Evolutionary conservation across 2,329 filamentous ascomycete genomes (phyloP).

Genomic region (Diaporthe citri): DNA sequence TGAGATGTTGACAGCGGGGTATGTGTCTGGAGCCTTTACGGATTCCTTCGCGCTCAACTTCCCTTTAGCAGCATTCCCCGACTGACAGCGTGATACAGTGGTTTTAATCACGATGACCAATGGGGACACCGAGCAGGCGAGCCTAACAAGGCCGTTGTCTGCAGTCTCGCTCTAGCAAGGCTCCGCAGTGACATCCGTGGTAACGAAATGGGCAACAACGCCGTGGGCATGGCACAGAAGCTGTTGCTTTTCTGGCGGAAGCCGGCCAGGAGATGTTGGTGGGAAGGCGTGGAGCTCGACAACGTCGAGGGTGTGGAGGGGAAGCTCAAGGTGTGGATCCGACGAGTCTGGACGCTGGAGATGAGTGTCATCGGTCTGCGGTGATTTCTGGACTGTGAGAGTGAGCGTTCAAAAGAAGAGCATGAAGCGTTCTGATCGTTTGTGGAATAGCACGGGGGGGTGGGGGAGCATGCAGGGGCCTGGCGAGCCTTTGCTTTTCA

Average conservation of each 20-base stretch:
- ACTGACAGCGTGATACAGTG: slow-evolving; percentile 65
- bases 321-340: slow-evolving; percentile 97
- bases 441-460: not conserved
- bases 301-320: slow-evolving; percentile 91
- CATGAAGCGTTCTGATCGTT: slow-evolving; percentile 16
- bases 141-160: slow-evolving; percentile 98
- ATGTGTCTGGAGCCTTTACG: slow-evolving; percentile 53
- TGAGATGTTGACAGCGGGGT: slow-evolving; percentile 99
- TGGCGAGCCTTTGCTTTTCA: slow-evolving; percentile 28
- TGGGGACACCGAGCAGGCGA: slow-evolving; percentile 99
- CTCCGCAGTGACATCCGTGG: slow-evolving; percentile 93
- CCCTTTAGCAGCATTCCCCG: not conserved
- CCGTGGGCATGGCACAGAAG: slow-evolving; percentile 98
- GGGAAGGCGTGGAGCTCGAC: slow-evolving; percentile 95
- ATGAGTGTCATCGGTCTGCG: slow-evolving; percentile 95
- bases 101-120: slow-evolving; percentile 93
- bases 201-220: slow-evolving; percentile 78
- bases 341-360: slow-evolving; percentile 97
- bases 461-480: not conserved
- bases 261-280: slow-evolving; percentile 96
- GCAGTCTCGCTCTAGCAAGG: slow-evolving; percentile 92
- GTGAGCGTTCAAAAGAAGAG: slow-evolving; percentile 3
- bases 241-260: slow-evolving; percentile 98
- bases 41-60: not conserved
- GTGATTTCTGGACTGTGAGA: slow-evolving; percentile 52